Conservation (phyloP, 2,329 filamentous ascomycete genomes). For the Emydomyces testavorans region DNA sequence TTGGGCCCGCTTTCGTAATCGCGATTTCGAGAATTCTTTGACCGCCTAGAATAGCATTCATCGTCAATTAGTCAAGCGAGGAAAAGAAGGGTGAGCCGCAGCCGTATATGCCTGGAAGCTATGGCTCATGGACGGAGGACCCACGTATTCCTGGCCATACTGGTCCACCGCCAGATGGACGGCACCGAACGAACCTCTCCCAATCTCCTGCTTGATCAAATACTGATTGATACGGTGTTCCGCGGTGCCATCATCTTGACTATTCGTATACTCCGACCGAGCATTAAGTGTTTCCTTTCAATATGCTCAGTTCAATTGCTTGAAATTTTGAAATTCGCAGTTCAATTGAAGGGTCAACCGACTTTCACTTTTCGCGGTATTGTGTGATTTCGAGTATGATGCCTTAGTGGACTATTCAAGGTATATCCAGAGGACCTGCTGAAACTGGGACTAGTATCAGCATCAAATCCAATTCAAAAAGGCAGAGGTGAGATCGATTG, state of each 20-base stretch:
- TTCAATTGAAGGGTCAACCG: conserved; percentile 16
- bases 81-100: not conserved
- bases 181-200: conserved; percentile 87
- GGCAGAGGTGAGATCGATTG: not conserved
- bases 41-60: conserved; percentile 53
- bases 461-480: not conserved
- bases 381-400: conserved; percentile 49
- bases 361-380: conserved; percentile 53
- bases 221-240: conserved; percentile 93
- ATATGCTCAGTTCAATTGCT: not conserved
- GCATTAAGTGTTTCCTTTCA: conserved; percentile 80
- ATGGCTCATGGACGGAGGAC: conserved; percentile 22
- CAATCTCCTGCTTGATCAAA: conserved; percentile 85
- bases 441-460: not conserved
- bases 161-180: conserved; percentile 86
- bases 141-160: conserved; percentile 84
- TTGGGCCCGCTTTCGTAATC: conserved; percentile 77
- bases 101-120: not conserved
- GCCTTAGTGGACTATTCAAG: conserved; percentile 16
- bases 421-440: conserved; percentile 12
- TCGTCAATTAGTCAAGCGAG: not conserved
- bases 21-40: conserved; percentile 93
- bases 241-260: conserved; percentile 66
- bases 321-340: not conserved
- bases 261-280: conserved; percentile 72